Base-by-base conservation (phyloP, 2,329 filamentous ascomycete genomes). In the Didymella pomorum region DNA sequence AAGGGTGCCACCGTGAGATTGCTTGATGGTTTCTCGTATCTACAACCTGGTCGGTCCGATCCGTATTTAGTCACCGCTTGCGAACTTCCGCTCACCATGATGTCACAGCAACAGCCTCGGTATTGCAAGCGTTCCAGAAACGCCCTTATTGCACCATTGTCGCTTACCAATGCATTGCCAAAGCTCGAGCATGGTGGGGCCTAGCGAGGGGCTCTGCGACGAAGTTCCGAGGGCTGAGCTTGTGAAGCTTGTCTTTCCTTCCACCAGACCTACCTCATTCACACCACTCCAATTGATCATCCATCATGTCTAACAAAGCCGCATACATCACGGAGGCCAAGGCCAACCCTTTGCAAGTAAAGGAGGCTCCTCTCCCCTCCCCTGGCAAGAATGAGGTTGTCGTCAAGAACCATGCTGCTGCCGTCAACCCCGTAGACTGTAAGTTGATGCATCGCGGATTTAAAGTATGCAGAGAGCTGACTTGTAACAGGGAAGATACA, bases 351-450 rank as follows among this genome's bases (percentile, higher is more conserved):
- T 58, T 75, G 35, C 58, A 72, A 56, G 69, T 75, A 35, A 67
- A 67, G 35, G 70, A 74, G 20, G 69, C 72, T 18, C 67, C 68
- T 10, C 53, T 71, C 49, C 70, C 68, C 2, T 68, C 61, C 39
- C 65, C 72, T 2, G 71, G 66, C 9, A 65, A 70, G n/a, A 67
- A 66, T 21, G 66, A 76, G 54, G 69, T 76, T 10, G 65, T 76
- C 4, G 66, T 75, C 20, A 75, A 71, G 66, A 75, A 75, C 48
- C 62, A 71, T 39, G 74, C 72, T 23, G 62, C 69, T 23, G 74
- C 73, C 28, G 65, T 75, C 28, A 76, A 76, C 49, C 73, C 73
- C 4, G 64, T 74, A 16, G 71, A 73, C 41, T 73, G 71, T 72
- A 51, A 56, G 65, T 43, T 39, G 26, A 18, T 31, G 1, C 16